phyloP scores from a whole-genome alignment of 371 early-diverging fungal species.

The Chytridium lagenaria region DNA sequence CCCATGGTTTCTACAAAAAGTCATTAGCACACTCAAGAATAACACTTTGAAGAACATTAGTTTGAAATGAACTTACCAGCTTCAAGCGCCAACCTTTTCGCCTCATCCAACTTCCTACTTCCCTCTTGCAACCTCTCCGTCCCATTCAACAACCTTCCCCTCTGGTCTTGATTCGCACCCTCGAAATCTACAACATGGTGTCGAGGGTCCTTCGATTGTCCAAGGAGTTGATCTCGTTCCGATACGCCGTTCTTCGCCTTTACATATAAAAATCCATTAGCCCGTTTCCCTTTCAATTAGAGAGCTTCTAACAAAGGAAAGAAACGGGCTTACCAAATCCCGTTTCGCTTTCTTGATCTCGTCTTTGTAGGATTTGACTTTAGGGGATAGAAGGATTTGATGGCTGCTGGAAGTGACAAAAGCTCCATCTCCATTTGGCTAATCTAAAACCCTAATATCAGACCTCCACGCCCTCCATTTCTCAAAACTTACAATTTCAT shows the following conservation, averaged over 20 bases:
- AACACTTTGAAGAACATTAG: background rate
- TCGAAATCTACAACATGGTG: constrained; percentile 50
- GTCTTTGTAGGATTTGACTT: constrained; percentile 74
- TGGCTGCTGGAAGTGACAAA: constrained; percentile 71
- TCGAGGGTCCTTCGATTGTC: constrained; percentile 22
- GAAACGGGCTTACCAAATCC: constrained; percentile 68
- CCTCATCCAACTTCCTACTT: constrained; percentile 81
- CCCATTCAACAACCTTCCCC: constrained; percentile 80
- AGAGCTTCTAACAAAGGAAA: background rate
- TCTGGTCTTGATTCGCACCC: constrained; percentile 72
- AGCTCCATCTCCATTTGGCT: constrained; percentile 94
- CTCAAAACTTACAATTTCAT: constrained; percentile 77
- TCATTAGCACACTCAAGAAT: background rate
- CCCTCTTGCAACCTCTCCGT: constrained; percentile 84
- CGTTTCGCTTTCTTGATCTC: constrained; percentile 77
- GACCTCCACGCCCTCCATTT: no score
- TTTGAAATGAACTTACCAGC: constrained; percentile 58
- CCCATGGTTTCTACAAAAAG: constrained; percentile 74
- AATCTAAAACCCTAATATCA: constrained; percentile 57
- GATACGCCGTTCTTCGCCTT: constrained; percentile 32
- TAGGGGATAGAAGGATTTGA: constrained; percentile 73
- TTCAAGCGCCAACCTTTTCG: constrained; percentile 89
- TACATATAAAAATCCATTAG: no score
- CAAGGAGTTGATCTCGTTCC: constrained; percentile 54
- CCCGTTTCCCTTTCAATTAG: no score